These are phyloP conservation scores for Pyrenophora tritici-repentis DNA, from an alignment of 2,329 filamentous ascomycete genomes.

Conservation along the genomic window DNA sequence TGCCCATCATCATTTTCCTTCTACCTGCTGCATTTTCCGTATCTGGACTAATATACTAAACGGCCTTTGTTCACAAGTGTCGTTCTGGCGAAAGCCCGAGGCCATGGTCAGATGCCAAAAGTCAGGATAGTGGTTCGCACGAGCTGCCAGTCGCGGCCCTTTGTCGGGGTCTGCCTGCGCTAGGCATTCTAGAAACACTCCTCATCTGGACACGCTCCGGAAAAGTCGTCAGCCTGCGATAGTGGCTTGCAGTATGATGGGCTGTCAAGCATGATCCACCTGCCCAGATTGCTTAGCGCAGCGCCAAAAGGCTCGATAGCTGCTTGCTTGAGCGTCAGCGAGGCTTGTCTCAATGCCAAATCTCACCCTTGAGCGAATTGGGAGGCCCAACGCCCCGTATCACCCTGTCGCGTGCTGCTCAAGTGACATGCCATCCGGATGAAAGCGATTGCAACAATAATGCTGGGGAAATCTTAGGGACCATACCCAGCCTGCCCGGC, in stretches of 20 bases:
- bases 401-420: constrained; percentile 8
- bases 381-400: constrained; percentile 3
- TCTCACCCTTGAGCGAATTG: constrained; percentile 11
- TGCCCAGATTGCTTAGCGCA: constrained; percentile 15
- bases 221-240: constrained; percentile 9
- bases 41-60: too few species aligned
- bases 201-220: constrained; percentile 5
- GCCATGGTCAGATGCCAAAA: too few species aligned
- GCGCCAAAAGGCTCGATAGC: background rate
- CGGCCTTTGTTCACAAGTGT: too few species aligned
- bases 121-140: background rate
- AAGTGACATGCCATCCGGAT: background rate
- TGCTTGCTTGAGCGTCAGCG: constrained; percentile 6
- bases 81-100: too few species aligned
- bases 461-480: background rate
- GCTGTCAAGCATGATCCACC: constrained; percentile 3
- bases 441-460: background rate
- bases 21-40: too few species aligned
- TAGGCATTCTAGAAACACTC: constrained; percentile 22
- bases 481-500: background rate
- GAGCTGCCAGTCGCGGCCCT: background rate
- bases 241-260: constrained; percentile 11
- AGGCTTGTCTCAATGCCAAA: constrained; percentile 28
- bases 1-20: too few species aligned
- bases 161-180: background rate